Conservation (phyloP, 805 yeast species). For the Scheffersomyces ergatensis region DNA sequence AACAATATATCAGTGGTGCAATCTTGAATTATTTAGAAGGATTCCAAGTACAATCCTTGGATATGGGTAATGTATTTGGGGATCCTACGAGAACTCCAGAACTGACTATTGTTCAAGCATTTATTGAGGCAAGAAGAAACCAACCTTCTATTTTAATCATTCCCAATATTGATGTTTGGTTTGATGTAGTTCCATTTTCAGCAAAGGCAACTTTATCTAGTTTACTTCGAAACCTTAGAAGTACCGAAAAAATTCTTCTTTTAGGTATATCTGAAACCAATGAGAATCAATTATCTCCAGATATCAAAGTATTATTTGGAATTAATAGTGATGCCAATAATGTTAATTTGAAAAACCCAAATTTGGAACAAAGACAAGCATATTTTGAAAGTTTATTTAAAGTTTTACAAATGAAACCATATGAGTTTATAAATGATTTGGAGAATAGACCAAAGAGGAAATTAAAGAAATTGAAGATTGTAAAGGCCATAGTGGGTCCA, state of each 20-base stretch:
- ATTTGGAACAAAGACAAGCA: conserved; percentile 42
- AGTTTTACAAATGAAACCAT: conserved; percentile 66
- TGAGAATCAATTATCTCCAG: conserved; percentile 40
- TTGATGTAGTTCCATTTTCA: conserved; percentile 60
- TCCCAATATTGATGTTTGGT: conserved; percentile 82
- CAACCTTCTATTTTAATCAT: conserved; percentile 83
- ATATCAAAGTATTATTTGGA: conserved; percentile 58
- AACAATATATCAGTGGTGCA: conserved; percentile 80
- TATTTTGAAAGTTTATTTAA: conserved; percentile 56
- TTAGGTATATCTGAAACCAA: conserved; percentile 67
- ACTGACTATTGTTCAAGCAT: conserved; percentile 75
- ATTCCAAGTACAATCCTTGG: conserved; percentile 82
- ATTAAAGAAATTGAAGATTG: conserved; percentile 37
- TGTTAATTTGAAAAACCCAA: conserved; percentile 45
- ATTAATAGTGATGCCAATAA: conserved; percentile 42
- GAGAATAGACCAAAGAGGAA: conserved; percentile 54
- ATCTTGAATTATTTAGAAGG: conserved; percentile 82
- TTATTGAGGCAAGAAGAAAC: conserved; percentile 85
- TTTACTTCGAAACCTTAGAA: conserved; percentile 61
- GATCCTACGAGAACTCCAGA: conserved; percentile 84
- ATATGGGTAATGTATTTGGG: conserved; percentile 70
- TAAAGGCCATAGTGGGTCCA: conserved; percentile 9
- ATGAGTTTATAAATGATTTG: conserved; percentile 62
- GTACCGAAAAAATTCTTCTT: conserved; percentile 71
- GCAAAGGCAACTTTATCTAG: conserved; percentile 73